A percentile compares a stretch with the other conserved stretches of the same genome.
phyloP scores from a whole-genome alignment of 495 filamentous ascomycete genomes.

The Penicillium macrosclerotiorum region DNA sequence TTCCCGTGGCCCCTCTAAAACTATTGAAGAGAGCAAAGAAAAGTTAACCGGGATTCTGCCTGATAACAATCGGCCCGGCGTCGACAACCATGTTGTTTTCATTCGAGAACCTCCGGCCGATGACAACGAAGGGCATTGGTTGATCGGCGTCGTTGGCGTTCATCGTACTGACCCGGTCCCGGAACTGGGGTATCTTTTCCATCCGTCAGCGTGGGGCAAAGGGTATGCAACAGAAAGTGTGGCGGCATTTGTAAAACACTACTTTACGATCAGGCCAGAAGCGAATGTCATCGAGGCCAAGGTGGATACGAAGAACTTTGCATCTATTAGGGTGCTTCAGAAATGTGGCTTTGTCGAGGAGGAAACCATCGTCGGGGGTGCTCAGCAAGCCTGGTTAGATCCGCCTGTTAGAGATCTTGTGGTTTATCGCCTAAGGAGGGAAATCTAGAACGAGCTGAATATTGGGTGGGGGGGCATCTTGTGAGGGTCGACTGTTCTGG shows the following conservation, averaged over 20 bases:
- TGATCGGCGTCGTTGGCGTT: slow-evolving; percentile 5
- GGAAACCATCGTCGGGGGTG: slow-evolving; percentile 2
- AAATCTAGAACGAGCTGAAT: not conserved
- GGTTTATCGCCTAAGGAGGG: slow-evolving; percentile 1
- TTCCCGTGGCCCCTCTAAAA: not conserved
- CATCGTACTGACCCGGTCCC: slow-evolving; percentile 3
- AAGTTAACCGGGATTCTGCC: slow-evolving; percentile 1
- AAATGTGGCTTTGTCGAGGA: slow-evolving; percentile 7
- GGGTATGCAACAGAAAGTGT: slow-evolving; percentile 7
- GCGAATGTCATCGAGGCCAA: slow-evolving; percentile 5
- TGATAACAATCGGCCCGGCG: not conserved
- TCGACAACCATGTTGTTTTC: slow-evolving; percentile 4
- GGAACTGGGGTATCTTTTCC: slow-evolving; percentile 3
- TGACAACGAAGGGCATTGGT: not conserved
- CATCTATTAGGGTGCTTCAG: not conserved
- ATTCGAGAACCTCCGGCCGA: not conserved
- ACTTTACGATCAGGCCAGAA: not conserved
- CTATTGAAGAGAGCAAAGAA: not conserved
- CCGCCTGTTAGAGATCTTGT: slow-evolving; percentile 1
- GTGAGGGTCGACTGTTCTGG: not conserved
- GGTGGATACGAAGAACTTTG: not conserved
- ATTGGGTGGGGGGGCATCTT: not conserved
- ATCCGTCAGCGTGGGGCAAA: slow-evolving; percentile 6
- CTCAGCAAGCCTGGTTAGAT: not conserved
- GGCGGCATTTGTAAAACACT: not conserved